Evolutionary conservation across 352 stramenopile genomes (phyloP), one percentile per base, ranked within the genome.

Genomic region (Lagenidium giganteum): DNA sequence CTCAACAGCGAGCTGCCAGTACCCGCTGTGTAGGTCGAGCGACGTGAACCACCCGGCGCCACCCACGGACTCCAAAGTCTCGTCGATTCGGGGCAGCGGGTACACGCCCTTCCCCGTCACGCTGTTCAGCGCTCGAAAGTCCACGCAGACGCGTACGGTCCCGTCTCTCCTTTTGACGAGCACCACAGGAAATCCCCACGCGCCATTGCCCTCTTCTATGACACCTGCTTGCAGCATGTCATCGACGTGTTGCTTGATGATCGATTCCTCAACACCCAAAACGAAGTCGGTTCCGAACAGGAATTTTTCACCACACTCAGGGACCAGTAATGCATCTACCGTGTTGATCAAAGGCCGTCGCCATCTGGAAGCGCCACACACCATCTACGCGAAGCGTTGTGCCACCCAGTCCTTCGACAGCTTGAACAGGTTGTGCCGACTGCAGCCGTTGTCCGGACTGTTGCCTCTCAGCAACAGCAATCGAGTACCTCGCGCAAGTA

Each of bases 41-140:
- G 51, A 58, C 0, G 47, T 48, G 17, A 58, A 61, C 25, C 20
- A 25, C 5, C 31, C 13, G 0, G 51, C 46, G 1, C 46, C 51
- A 18, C 51, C 37, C 21, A 61, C 16, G 1, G 40, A 21, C 23
- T 59, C 43, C 8, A 67, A 14, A 6, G 51, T 61, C 14, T 61
- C 45, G 22, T 64, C 55, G 12, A 63, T 58, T 1, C 54, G 2
- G 11, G 38, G 54, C 7, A 58, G 29, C 9, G 54, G 41, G n/a
- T 64, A 64, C 7, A 65, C 45, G 30, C 61, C 56, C 25, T 55
- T 53, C 7, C 46, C 33, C 0, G 54, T 64, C 2, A 64, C 44
- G 1, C 21, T 16, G 24, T 56, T 67, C 4, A 62, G 17, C 23
- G 39, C 18, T 0, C 43, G 16, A 18, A 61, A 65, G 29, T 65